Evolutionary conservation across 805 yeast species (phyloP).

Genomic region (Monosporozyma yasuniensis): DNA sequence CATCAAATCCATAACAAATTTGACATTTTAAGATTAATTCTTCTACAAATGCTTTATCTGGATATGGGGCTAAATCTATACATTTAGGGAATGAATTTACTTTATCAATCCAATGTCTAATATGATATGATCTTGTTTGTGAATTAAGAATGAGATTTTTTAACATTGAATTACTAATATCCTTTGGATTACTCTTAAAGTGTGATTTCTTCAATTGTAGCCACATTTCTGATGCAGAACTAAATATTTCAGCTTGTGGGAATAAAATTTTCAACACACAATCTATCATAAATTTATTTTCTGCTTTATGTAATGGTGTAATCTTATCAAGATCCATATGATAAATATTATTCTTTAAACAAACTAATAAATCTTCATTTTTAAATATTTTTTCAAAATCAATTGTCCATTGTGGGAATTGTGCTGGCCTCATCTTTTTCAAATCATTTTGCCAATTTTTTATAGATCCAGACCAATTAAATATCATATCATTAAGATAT

Average conservation of each 20-base stretch:
- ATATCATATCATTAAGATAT: neutral
- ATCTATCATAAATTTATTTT: neutral
- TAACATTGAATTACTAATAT: neutral
- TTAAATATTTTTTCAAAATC: neutral
- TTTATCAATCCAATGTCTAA: slow-evolving; percentile 3
- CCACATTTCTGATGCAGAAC: neutral
- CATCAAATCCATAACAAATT: neutral
- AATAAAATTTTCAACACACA: neutral
- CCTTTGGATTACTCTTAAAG: neutral
- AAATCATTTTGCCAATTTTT: neutral
- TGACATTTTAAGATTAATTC: neutral
- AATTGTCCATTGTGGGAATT: neutral
- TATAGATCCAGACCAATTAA: neutral
- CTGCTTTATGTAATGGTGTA: neutral
- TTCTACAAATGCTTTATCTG: neutral
- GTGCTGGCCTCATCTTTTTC: neutral
- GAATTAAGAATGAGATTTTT: neutral
- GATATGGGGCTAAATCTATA: neutral
- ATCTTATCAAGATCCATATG: too few relatives aligned
- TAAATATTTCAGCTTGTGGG: neutral
- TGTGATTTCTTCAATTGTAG: neutral
- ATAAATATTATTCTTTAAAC: neutral
- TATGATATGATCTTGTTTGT: slow-evolving; percentile 1
- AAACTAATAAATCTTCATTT: too few relatives aligned
- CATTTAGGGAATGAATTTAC: neutral